Evolutionary conservation across 1,284 basidiomycete species (phyloP).

Genomic region (Pseudomicrostroma phylloplanum): DNA sequence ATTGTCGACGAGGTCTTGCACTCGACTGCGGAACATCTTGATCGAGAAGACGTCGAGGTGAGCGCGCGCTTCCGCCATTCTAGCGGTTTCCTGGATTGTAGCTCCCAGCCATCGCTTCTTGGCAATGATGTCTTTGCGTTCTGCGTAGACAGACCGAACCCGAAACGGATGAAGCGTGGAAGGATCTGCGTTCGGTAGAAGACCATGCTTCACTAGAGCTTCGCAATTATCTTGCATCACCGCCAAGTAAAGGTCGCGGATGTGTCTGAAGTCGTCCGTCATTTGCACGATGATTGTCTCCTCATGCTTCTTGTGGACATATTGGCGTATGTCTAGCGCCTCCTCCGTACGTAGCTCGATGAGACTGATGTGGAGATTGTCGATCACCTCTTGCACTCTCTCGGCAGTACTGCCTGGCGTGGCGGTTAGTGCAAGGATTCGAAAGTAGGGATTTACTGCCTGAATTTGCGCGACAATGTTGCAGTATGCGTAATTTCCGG

Average conservation of each 20-base stretch:
- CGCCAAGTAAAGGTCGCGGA: slow-evolving; percentile 46
- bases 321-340: slow-evolving; percentile 77
- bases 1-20: slow-evolving; percentile 52
- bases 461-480: slow-evolving; percentile 83
- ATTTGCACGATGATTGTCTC: slow-evolving; percentile 38
- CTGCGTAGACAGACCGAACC: slow-evolving; percentile 23
- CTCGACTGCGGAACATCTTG: slow-evolving; percentile 41
- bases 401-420: slow-evolving; percentile 84
- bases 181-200: slow-evolving; percentile 32
- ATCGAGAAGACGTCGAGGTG: slow-evolving; percentile 66
- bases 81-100: slow-evolving; percentile 25
- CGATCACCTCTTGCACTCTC: slow-evolving; percentile 82
- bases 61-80: slow-evolving; percentile 41
- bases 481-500: slow-evolving; percentile 86
- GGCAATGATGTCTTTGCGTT: slow-evolving; percentile 19
- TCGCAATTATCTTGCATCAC: slow-evolving; percentile 47
- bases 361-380: slow-evolving; percentile 88
- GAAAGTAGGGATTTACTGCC: slow-evolving; percentile 86
- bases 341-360: slow-evolving; percentile 92
- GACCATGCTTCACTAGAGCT: slow-evolving; percentile 28
- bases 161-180: slow-evolving; percentile 36
- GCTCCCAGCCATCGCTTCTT: slow-evolving; percentile 22
- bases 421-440: slow-evolving; percentile 86
- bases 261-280: slow-evolving; percentile 28
- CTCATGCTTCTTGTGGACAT: slow-evolving; percentile 72